phyloP scores from a whole-genome alignment of 345 rosid genomes.

The Arabidopsis arenosa region DNA sequence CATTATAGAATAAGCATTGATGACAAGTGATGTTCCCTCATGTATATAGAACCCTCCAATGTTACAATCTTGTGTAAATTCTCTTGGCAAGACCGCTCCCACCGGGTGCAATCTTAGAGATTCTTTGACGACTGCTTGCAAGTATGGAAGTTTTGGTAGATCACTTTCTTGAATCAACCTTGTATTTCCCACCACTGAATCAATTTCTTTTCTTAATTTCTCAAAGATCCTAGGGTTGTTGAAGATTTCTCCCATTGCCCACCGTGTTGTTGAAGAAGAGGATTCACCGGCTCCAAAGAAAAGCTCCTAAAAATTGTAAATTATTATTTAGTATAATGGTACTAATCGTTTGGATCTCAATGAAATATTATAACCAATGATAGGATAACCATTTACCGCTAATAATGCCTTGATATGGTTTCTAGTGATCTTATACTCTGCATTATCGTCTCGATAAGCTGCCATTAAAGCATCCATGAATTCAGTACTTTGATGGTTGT shows the following conservation, averaged over 20 bases:
- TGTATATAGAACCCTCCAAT: background rate
- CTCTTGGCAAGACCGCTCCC: background rate
- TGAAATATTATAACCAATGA: background rate
- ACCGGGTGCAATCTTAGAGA: slow-evolving; percentile 1
- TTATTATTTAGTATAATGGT: background rate
- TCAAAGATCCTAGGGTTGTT: background rate
- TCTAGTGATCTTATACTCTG: background rate
- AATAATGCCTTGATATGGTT: background rate
- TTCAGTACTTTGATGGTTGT: background rate
- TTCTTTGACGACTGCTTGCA: background rate
- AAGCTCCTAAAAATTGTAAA: background rate
- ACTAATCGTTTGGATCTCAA: background rate
- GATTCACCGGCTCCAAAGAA: background rate
- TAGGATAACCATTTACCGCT: background rate
- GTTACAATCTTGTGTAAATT: background rate
- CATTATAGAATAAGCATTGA: background rate
- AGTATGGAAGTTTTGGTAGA: slow-evolving; percentile 3
- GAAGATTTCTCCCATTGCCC: background rate
- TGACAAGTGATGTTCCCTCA: slow-evolving; percentile 5
- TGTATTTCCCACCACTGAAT: background rate
- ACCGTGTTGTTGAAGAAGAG: background rate
- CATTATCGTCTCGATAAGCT: background rate
- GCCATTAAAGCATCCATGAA: background rate
- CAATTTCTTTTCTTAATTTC: background rate
- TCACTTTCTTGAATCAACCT: background rate